Conservation (phyloP, 1,284 basidiomycete genomes). For the Pterula multifida region DNA sequence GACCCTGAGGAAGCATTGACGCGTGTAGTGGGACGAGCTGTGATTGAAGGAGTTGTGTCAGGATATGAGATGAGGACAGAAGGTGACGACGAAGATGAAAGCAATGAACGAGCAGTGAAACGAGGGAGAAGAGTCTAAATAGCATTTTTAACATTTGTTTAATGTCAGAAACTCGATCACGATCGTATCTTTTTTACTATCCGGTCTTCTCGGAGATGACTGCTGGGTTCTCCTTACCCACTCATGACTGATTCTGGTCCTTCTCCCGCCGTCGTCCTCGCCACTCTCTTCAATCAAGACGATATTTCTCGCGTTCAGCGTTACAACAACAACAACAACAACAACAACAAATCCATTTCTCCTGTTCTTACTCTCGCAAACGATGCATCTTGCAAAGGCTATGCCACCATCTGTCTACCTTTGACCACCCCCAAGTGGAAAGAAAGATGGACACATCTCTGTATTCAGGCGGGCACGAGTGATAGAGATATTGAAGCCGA, state of each 20-base stretch:
- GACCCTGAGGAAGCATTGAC: conserved; percentile 53
- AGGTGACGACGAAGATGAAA: neutral
- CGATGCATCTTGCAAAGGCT: conserved; percentile 44
- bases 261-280: conserved; percentile 18
- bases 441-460: conserved; percentile 82
- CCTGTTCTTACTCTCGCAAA: conserved; percentile 20
- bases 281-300: conserved; percentile 24
- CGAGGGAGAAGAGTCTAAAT: conserved; percentile 7
- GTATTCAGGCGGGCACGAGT: conserved; percentile 36
- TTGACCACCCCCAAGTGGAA: conserved; percentile 84
- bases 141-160: neutral
- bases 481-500: conserved; percentile 44
- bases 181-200: neutral
- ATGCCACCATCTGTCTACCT: conserved; percentile 66
- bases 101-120: conserved; percentile 9
- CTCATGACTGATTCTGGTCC: conserved; percentile 3
- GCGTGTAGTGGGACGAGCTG: conserved; percentile 42
- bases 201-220: conserved; percentile 5
- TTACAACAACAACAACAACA: neutral
- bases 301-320: conserved; percentile 19
- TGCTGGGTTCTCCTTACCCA: conserved; percentile 16
- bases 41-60: conserved; percentile 46
- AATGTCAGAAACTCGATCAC: neutral
- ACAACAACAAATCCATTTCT: neutral
- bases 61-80: conserved; percentile 38